Evolutionary conservation across 768 basidiomycete species (phyloP).

Genomic region (Leccinellum albellum): DNA sequence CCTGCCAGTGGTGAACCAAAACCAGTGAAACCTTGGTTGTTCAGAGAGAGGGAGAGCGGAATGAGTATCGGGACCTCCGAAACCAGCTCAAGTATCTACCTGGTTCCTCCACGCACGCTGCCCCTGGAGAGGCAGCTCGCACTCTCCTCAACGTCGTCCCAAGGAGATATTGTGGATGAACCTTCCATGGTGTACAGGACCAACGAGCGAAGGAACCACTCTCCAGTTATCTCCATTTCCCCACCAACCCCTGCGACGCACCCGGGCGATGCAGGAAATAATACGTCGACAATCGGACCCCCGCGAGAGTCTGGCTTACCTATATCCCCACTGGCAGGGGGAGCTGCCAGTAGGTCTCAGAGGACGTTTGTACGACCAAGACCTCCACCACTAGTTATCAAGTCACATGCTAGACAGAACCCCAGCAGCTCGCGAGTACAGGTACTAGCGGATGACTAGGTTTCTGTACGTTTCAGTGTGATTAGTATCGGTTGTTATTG

Average conservation of each 20-base stretch:
- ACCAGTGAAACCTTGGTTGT: slow-evolving; percentile 5
- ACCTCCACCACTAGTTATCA: slow-evolving; percentile 37
- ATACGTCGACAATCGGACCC: slow-evolving; percentile 22
- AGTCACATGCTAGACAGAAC: slow-evolving; percentile 8
- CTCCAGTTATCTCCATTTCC: slow-evolving; percentile 21
- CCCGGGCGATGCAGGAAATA: slow-evolving; percentile 19
- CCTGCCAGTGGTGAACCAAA: slow-evolving; percentile 20
- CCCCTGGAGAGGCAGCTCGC: background rate
- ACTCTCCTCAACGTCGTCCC: background rate
- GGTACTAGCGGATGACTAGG: slow-evolving; percentile 17
- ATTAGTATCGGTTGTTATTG: background rate
- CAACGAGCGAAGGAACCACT: slow-evolving; percentile 6
- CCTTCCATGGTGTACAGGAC: background rate
- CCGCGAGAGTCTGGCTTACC: slow-evolving; percentile 32
- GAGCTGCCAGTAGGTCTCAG: slow-evolving; percentile 11
- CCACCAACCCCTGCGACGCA: slow-evolving; percentile 10
- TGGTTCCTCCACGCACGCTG: background rate
- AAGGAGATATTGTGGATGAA: background rate
- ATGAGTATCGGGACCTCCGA: background rate
- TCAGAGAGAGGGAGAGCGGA: slow-evolving; percentile 1
- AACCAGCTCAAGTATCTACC: background rate
- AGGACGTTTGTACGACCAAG: slow-evolving; percentile 38
- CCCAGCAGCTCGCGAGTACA: slow-evolving; percentile 6
- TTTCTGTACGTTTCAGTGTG: background rate
- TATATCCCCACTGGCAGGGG: slow-evolving; percentile 11